These are phyloP conservation scores for Neurospora intermedia DNA, from an alignment of 495 filamentous ascomycete species.

Conservation along the genomic window DNA sequence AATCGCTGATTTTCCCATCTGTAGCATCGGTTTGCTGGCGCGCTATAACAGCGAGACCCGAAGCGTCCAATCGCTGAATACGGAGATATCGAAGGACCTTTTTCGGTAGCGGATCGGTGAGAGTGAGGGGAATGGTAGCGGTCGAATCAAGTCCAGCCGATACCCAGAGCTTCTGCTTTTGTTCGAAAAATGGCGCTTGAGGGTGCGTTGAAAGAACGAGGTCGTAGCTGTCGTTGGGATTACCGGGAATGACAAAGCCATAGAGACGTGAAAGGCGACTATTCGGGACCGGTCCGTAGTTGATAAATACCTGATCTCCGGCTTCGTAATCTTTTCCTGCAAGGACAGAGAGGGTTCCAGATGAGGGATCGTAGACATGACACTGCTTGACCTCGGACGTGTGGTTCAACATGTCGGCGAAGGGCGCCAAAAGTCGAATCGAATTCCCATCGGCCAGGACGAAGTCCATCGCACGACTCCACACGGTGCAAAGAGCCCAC, in stretches of 20 bases:
- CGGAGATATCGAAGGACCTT: constrained; percentile 21
- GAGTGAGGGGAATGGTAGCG: constrained; percentile 21
- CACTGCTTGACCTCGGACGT: constrained; percentile 22
- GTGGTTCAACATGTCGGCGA: constrained; percentile 28
- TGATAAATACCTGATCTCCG: constrained; percentile 24
- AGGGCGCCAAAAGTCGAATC: constrained; percentile 21
- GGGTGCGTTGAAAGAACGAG: constrained; percentile 21
- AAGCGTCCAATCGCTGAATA: constrained; percentile 20
- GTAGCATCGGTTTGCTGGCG: constrained; percentile 10
- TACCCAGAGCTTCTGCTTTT: constrained; percentile 24
- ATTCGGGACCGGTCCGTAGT: constrained; percentile 22
- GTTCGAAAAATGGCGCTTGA: constrained; percentile 18
- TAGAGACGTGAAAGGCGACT: constrained; percentile 26
- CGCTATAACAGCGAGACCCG: constrained; percentile 14
- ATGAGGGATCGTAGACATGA: constrained; percentile 19
- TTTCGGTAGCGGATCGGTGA: constrained; percentile 22
- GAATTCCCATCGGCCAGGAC: constrained; percentile 17
- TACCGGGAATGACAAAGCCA: constrained; percentile 21
- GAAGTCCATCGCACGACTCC: constrained; percentile 26
- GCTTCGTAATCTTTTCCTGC: constrained; percentile 21
- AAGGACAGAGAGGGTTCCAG: constrained; percentile 18
- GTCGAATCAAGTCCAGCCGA: constrained; percentile 21
- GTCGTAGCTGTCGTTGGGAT: constrained; percentile 26
- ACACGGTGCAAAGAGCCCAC: constrained; percentile 23
- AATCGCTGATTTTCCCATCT: constrained; percentile 18